A percentile compares a stretch with the other conserved stretches of the same genome.
Conservation (phyloP, 345 rosid genomes). For the Sonneratia alba region DNA sequence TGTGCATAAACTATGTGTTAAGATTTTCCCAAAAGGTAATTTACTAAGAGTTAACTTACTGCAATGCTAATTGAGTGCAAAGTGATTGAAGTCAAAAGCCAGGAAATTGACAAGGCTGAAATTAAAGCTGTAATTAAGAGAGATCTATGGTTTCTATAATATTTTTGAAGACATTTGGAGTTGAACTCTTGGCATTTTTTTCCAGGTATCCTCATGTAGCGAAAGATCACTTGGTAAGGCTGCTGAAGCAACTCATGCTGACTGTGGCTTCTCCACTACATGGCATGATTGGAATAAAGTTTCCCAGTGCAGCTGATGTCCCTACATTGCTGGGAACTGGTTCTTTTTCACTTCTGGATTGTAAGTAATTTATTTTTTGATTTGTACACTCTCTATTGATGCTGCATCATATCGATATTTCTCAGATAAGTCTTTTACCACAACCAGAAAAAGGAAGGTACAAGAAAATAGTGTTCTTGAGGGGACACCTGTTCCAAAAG, state of each 20-base stretch:
- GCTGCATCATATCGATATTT: background rate
- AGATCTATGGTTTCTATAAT: background rate
- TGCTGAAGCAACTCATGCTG: conserved; percentile 68
- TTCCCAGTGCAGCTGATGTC: conserved; percentile 75
- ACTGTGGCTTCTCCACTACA: conserved; percentile 33
- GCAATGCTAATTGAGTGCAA: background rate
- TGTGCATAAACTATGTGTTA: background rate
- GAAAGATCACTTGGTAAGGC: conserved; percentile 85
- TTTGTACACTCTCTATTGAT: conserved; percentile 11
- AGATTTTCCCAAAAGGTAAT: background rate
- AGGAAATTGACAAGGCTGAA: background rate
- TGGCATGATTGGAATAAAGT: conserved; percentile 33
- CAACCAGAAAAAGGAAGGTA: background rate
- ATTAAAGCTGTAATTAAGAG: background rate
- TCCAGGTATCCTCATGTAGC: conserved; percentile 76
- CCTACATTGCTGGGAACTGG: conserved; percentile 87
- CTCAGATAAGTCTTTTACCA: background rate
- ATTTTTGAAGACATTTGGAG: background rate
- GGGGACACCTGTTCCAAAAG: background rate
- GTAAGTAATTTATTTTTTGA: conserved; percentile 28
- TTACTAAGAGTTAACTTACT: background rate
- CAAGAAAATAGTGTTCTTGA: background rate
- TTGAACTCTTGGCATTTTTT: conserved; percentile 16
- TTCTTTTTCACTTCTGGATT: conserved; percentile 77
- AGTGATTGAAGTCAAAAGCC: background rate